Percentiles rank a stretch among this genome's conserved stretches.
Conservation (phyloP, 1,284 basidiomycete species). For the Cystobasidium pallidum region DNA sequence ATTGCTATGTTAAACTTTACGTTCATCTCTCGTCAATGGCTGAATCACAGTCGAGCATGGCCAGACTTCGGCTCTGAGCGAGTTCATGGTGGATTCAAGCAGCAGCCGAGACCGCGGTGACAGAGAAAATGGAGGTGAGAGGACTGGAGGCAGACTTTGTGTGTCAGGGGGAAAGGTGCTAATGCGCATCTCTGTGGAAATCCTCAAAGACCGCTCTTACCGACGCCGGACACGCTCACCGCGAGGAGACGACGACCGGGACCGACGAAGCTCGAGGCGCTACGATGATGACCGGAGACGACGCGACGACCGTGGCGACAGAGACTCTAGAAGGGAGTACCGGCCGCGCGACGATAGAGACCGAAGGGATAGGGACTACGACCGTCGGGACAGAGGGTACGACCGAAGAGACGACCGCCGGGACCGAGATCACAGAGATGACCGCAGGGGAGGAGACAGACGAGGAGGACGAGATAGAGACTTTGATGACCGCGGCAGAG, state of each 20-base stretch:
- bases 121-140: slow-evolving; percentile 35
- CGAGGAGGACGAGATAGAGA: slow-evolving; percentile 50
- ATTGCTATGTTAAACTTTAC: background rate
- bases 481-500: slow-evolving; percentile 53
- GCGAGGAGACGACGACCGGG: slow-evolving; percentile 63
- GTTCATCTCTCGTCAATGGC: background rate
- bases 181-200: background rate
- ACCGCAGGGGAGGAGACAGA: slow-evolving; percentile 46
- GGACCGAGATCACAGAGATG: slow-evolving; percentile 18
- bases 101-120: slow-evolving; percentile 31
- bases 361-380: slow-evolving; percentile 56
- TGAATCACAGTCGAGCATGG: slow-evolving; percentile 17
- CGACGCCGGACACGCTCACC: slow-evolving; percentile 40
- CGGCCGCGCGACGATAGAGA: slow-evolving; percentile 44
- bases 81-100: slow-evolving; percentile 34
- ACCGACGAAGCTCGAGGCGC: slow-evolving; percentile 52
- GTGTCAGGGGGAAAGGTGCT: background rate
- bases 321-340: slow-evolving; percentile 51
- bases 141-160: background rate
- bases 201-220: slow-evolving; percentile 17
- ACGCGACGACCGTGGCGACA: slow-evolving; percentile 57
- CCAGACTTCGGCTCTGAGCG: slow-evolving; percentile 24
- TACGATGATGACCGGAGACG: slow-evolving; percentile 59
- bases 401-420: slow-evolving; percentile 56
- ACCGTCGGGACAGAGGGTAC: slow-evolving; percentile 58